Percentiles rank a stretch among this genome's conserved stretches.
These are phyloP conservation scores for Cutaneotrichosporon cutaneum DNA, from an alignment of 1,284 basidiomycete species.

Conservation along the genomic window DNA sequence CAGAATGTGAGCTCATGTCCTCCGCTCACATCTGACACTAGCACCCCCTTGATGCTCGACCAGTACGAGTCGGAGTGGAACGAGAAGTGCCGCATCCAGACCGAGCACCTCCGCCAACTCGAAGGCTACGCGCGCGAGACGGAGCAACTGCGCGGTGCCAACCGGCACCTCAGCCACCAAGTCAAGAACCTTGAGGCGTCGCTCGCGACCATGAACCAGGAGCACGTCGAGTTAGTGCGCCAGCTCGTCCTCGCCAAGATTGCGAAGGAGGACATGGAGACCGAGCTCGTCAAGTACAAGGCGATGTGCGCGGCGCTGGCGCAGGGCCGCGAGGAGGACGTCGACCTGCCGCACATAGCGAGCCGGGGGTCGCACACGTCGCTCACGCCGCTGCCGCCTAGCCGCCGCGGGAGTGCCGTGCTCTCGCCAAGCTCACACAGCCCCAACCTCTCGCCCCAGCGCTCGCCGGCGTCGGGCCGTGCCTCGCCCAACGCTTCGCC, in stretches of 20 bases:
- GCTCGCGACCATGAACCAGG: slow-evolving; percentile 64
- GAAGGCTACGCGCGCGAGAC: slow-evolving; percentile 2
- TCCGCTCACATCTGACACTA: slow-evolving; percentile 19
- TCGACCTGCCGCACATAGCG: slow-evolving; percentile 15
- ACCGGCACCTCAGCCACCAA: slow-evolving; percentile 71
- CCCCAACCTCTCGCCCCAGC: slow-evolving; percentile 2
- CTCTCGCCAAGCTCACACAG: neutral
- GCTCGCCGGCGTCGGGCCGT: neutral
- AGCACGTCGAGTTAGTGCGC: slow-evolving; percentile 62
- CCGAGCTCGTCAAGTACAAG: slow-evolving; percentile 87
- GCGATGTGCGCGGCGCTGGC: slow-evolving; percentile 63
- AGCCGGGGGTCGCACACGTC: slow-evolving; percentile 9
- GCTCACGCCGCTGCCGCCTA: neutral
- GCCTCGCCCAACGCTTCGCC: neutral
- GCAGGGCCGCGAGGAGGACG: slow-evolving; percentile 12
- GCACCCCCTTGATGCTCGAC: slow-evolving; percentile 86
- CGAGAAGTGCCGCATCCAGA: slow-evolving; percentile 65
- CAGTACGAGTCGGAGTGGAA: slow-evolving; percentile 83
- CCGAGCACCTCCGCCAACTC: slow-evolving; percentile 75
- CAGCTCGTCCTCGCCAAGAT: slow-evolving; percentile 83
- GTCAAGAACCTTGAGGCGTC: slow-evolving; percentile 75
- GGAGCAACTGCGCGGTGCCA: slow-evolving; percentile 72
- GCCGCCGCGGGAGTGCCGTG: neutral
- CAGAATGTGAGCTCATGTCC: slow-evolving; percentile 58
- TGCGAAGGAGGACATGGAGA: slow-evolving; percentile 83